Evolutionary conservation across 2,329 filamentous ascomycete genomes (phyloP), one percentile per base, ranked within the genome.

Genomic region (Neopestalotiopsis sp.): DNA sequence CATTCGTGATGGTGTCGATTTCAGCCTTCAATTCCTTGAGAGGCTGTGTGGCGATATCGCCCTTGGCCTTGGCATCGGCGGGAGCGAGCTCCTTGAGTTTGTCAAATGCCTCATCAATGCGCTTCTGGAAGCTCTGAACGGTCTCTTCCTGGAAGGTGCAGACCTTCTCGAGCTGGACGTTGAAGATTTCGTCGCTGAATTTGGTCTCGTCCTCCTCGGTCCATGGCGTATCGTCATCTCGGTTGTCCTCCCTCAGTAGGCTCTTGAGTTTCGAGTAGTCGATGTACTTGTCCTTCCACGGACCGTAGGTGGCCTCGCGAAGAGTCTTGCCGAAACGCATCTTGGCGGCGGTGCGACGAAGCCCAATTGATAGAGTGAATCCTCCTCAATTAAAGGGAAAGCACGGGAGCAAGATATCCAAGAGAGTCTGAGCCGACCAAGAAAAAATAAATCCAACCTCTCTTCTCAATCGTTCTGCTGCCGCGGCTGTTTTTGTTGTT

Each of bases 301-400:
- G 94, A 74, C 88, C 83, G 80, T 98, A 96, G 75, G 93, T 86
- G 70, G 93, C 91, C 76, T 90, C 89, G 76, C 91, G 90, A 70
- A 99, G 88, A 65, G 94, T 98, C 84, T 91, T 94, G 71, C 95
- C 95, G 85, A 98, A 99, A 76, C 94, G 92, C 96, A 99, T 98
- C 34, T 62, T 42, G 67, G 57, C 20, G 53, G 59, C 14, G 20
- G 38, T 38, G n/a, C 45, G 9, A 53, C 45, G n/a, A 17, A 53
- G 45, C 45, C 34, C 45, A 53, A 53, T 53, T n/a, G 45, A 53
- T 20, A 53, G 42, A 49, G 45, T 17, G n/a, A 53, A 17, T 53
- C 6, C 45, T 53, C 14, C 20, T 7, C 7, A 28, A 28, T 17
- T 14, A 20, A n/a, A 53, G 45, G n/a, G 17, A 17, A 53, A 53